Base-by-base conservation (phyloP, 1,284 basidiomycete genomes). In the Sphagnurus paluster region DNA sequence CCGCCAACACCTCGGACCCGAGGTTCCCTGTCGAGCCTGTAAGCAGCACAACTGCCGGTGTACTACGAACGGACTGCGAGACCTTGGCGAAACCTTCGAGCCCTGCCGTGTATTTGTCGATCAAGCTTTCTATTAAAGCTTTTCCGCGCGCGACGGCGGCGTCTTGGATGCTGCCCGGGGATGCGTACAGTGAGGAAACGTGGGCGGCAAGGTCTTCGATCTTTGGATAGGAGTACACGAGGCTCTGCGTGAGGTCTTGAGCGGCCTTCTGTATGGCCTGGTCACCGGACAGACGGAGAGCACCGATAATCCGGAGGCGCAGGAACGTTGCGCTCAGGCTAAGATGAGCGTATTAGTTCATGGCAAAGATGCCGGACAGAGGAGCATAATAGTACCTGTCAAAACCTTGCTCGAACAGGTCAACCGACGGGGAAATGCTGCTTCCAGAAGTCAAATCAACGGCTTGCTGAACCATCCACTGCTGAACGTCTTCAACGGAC, bases 331-430 rank as follows among this genome's bases (percentile, higher is more conserved):
- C 64, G 29, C 56, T 61, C 43, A 46, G 26, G 19, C 38, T 46
- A 5, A 11, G 16, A 13, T 2, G 21, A 37, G 2, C 4, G 5
- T 11, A 13, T 36, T 13, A 36, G 35, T 14, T 3, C 23, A 4
- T n/a, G n/a, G 13, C 7, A 4, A 37, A 26, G 6, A n/a, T 20
- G 34, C 14, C 10, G 14, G 20, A 5, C 26, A 13, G 7, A 43
- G 5, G 35, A 40, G 19, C 21, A 20, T 36, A 26, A 11, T 37
- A 46, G 10, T 19, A 65, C 66, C 66, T 68, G 44, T 68, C 66
- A 16, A 67, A 65, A n/a, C 66, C 66, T 33, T 66, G 62, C 11
- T 62, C 54, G 24, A 65, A 64, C 5, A 67, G 39, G 52, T 68
- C 65, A 2, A 19, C 44, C 2, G 45, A 40, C 4, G 46, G 23